Evolutionary conservation across 192 early-diverging fungal species (phyloP).

Genomic region (Coemansia biformis): DNA sequence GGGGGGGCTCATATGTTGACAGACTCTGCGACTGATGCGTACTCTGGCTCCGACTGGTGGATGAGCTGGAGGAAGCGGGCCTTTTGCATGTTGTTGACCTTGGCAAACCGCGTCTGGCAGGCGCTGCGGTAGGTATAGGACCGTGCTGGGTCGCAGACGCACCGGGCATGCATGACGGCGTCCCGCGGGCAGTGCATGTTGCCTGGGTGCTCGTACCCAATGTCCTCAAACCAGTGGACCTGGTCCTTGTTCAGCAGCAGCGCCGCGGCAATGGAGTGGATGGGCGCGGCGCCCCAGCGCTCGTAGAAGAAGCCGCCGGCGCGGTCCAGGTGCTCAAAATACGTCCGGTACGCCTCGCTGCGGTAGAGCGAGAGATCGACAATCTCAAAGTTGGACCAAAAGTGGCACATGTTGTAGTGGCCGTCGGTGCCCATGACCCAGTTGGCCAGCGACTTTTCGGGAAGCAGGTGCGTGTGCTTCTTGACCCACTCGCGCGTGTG

Average conservation of each 20-base stretch:
- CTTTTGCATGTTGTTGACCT: constrained; percentile 47
- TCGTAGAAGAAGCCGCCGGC: constrained; percentile 64
- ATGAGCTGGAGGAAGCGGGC: constrained; percentile 40
- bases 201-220: constrained; percentile 65
- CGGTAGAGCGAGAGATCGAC: constrained; percentile 56
- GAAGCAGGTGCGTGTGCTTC: constrained; percentile 34
- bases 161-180: constrained; percentile 36
- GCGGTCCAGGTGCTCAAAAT: constrained; percentile 57
- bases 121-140: constrained; percentile 47
- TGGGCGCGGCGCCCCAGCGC: constrained; percentile 57
- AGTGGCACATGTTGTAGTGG: constrained; percentile 67
- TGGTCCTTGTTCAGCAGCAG: constrained; percentile 57
- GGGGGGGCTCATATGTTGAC: too few relatives aligned
- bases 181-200: constrained; percentile 68
- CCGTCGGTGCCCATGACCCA: constrained; percentile 56
- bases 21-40: too few relatives aligned
- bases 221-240: constrained; percentile 71
- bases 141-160: constrained; percentile 34
- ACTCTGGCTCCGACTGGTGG: constrained; percentile 25
- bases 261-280: constrained; percentile 63
- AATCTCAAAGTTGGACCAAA: constrained; percentile 79
- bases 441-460: constrained; percentile 27
- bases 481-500: constrained; percentile 51
- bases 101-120: constrained; percentile 45
- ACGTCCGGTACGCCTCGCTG: constrained; percentile 52